phyloP scores from a whole-genome alignment of 371 early-diverging fungal species.

The Mucor sp. region DNA sequence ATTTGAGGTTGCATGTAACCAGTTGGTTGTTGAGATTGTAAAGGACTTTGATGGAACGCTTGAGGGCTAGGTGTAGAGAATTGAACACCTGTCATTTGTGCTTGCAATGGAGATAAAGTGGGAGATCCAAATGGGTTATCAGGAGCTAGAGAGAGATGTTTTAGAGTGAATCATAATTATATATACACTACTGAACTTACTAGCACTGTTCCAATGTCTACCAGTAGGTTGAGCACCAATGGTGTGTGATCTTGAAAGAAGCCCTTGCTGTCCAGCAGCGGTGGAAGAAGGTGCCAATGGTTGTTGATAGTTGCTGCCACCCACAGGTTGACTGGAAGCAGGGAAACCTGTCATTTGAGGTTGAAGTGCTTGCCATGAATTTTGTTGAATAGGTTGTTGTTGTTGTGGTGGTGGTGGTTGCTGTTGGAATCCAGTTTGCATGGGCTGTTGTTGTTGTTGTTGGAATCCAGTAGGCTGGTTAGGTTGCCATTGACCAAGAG shows the following conservation, averaged over 20 bases:
- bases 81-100: conserved; percentile 36
- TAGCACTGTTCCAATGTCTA: conserved; percentile 56
- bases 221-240: conserved; percentile 51
- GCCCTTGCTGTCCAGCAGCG: conserved; percentile 31
- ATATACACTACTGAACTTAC: conserved; percentile 38
- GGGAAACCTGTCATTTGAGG: conserved; percentile 50
- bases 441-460: conserved; percentile 6
- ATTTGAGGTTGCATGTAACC: conserved; percentile 28
- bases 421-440: conserved; percentile 4
- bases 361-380: conserved; percentile 37
- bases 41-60: conserved; percentile 39
- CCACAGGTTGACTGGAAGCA: conserved; percentile 25
- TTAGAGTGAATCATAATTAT: background rate
- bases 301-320: conserved; percentile 25
- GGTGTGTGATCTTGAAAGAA: conserved; percentile 20
- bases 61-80: conserved; percentile 40
- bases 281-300: conserved; percentile 27
- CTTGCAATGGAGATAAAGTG: conserved; percentile 29
- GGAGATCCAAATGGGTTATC: conserved; percentile 58
- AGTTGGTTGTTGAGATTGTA: conserved; percentile 30
- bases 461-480: conserved; percentile 20
- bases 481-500: conserved; percentile 38
- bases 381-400: conserved; percentile 19
- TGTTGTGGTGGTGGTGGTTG: too few species aligned
- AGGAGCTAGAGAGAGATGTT: background rate